Evolutionary conservation across 495 filamentous ascomycete species (phyloP), one percentile per base, ranked within the genome.

Genomic region (Xeromyces bisporus): DNA sequence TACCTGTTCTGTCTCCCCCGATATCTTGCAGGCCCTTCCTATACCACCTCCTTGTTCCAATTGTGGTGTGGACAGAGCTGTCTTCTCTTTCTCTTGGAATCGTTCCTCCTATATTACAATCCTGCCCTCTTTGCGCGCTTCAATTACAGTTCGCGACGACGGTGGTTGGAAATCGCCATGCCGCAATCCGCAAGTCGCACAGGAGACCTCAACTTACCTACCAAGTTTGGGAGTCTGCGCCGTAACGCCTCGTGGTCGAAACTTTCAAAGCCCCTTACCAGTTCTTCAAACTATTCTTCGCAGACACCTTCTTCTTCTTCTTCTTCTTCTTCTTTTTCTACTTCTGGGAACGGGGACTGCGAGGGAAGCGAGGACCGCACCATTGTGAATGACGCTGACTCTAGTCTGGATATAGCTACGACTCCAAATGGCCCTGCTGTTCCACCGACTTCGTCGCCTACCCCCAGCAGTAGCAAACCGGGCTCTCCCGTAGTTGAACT

Each of bases 401-500:
- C 28, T 26, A 24, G 32, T 26, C 34, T 53, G 32, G 18, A 26
- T 37, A 27, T 33, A 45, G 42, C 52, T 36, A 61, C 51, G 42
- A 55, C 50, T 38, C 53, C 54, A 31, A 48, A 55, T 24, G 38
- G 49, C 37, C 46, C 45, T 36, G 45, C 55, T 20, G 39, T 17
- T 31, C n/a, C 14, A 4, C 26, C 26, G n/a, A 9, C 36, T 33
- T 44, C 48, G 25, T 62, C 54, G 3, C 44, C 50, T 30, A 49
- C 53, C 6, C 49, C 51, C 32, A 56, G 46, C 49, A 56, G 46
- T 48, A 67, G 67, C 50, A 69, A 73, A 53, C 62, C 64, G 17
- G 53, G 64, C 8, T 67, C 69, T 32, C 70, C 71, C 20, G 64
- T 61, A 42, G 62, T 67, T 27, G 69, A 74, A 41, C 65, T 66